These are phyloP conservation scores for Stereocaulon alpinum DNA, from an alignment of 495 filamentous ascomycete genomes.

Conservation along the genomic window DNA sequence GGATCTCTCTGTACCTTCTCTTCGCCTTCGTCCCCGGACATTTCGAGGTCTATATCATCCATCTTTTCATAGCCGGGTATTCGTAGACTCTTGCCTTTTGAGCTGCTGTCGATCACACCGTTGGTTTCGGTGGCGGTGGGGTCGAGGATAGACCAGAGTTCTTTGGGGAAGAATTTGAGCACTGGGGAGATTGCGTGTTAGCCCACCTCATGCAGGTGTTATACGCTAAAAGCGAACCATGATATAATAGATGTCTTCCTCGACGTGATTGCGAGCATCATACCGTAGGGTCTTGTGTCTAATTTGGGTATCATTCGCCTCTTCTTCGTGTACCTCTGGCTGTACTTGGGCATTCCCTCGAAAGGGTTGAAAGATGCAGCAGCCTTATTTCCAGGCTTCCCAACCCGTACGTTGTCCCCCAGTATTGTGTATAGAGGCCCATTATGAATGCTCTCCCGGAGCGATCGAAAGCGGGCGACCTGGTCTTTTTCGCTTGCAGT, in stretches of 20 bases:
- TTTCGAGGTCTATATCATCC: background rate
- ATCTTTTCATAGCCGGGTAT: background rate
- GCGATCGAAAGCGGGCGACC: conserved; percentile 36
- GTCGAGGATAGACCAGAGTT: conserved; percentile 43
- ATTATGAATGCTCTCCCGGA: conserved; percentile 45
- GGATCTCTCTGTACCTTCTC: conserved; percentile 36
- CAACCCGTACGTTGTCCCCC: conserved; percentile 34
- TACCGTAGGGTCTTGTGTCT: conserved; percentile 41
- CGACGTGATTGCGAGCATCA: conserved; percentile 14
- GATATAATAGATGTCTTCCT: background rate
- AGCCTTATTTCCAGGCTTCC: conserved; percentile 18
- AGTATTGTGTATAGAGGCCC: conserved; percentile 50
- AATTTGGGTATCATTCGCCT: conserved; percentile 40
- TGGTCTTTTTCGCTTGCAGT: conserved; percentile 23
- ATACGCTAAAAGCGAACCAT: too few relatives aligned
- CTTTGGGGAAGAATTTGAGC: conserved; percentile 46
- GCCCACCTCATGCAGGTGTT: too few relatives aligned
- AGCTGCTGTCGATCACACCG: conserved; percentile 27
- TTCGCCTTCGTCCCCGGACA: conserved; percentile 10
- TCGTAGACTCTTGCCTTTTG: conserved; percentile 23
- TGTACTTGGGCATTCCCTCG: conserved; percentile 49
- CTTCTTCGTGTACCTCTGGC: conserved; percentile 45
- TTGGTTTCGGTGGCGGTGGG: conserved; percentile 22
- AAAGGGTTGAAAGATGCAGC: conserved; percentile 43
- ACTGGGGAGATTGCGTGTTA: conserved; percentile 24